These are phyloP conservation scores for Thraustochytrium striatum DNA, from an alignment of 352 stramenopile genomes.

Conservation along the genomic window DNA sequence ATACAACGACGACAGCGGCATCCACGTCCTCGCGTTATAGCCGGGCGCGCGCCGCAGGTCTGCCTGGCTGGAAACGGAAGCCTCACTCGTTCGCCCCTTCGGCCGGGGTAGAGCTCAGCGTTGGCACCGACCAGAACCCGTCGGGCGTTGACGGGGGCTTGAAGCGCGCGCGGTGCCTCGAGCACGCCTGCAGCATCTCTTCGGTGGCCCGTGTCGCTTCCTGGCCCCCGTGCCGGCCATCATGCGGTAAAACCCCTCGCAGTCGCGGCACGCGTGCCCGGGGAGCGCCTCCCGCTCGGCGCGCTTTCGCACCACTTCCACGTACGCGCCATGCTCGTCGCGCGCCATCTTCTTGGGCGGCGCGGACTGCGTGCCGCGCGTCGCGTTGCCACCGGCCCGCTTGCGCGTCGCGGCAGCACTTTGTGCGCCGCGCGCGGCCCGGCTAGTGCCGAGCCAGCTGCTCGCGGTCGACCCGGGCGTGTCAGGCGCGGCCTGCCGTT, in stretches of 20 bases:
- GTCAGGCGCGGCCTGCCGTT: too few species aligned
- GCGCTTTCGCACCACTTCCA: conserved; percentile 57
- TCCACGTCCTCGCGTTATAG: conserved; percentile 35
- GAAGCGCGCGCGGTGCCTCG: conserved; percentile 54
- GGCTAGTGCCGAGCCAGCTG: not conserved
- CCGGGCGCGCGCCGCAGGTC: not conserved
- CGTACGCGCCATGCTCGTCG: not conserved
- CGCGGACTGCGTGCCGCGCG: not conserved
- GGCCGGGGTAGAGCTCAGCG: not conserved
- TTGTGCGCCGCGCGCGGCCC: not conserved
- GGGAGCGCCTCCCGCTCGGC: conserved; percentile 53
- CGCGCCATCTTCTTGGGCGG: not conserved
- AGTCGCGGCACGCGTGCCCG: conserved; percentile 55
- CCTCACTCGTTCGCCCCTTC: not conserved
- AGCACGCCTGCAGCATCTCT: conserved; percentile 56
- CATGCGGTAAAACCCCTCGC: conserved; percentile 55
- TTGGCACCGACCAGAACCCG: conserved; percentile 52
- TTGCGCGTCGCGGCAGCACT: not conserved
- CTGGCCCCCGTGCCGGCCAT: conserved; percentile 14
- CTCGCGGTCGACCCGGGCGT: too few species aligned
- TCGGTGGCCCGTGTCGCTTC: conserved; percentile 40
- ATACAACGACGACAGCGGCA: conserved; percentile 36
- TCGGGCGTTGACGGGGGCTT: conserved; percentile 51
- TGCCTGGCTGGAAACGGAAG: too few species aligned
- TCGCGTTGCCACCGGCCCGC: not conserved